Evolutionary conservation across 2,329 filamentous ascomycete species (phyloP), one percentile per base, ranked within the genome.

Genomic region (Exophiala viscosa): DNA sequence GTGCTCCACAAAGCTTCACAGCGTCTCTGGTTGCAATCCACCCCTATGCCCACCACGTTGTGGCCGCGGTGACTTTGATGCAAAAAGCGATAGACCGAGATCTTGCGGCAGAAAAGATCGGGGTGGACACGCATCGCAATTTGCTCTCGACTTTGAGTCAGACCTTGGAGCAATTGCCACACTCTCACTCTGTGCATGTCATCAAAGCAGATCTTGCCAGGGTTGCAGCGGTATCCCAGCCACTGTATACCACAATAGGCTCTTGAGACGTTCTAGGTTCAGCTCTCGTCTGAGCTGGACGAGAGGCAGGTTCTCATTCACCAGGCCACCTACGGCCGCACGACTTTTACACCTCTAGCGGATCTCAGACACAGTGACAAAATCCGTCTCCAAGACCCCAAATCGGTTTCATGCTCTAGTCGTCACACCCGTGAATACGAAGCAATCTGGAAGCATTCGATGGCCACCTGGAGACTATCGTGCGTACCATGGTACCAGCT

Each of bases 41-140:
- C 38, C 66, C 64, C 11, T 66, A 67, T 54, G 64, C 64, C 13
- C 62, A 67, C 47, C 64, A 67, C 43, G 59, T 66, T 2, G 63
- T 67, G 31, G 65, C 64, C 3, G 64, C 54, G 13, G 61, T 67
- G 34, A 63, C 62, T 44, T 57, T 66, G 10, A 51, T 68, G 28
- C 60, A 61, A 41, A 63, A 64, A 32, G 62, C 60, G 0, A 59
- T 68, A 38, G 64, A 64, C 39, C 60, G 64, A 17, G 62, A 66
- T 44, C 60, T 59, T 28, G 53, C 55, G 18, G 54, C 53, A 35
- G 58, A 60, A 18, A 60, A 60, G 28, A 57, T 68, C 17, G 61
- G 60, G 33, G 41, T 58, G 11, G 54, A 54, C 14, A 56, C 62
- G n/a, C 61, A 62, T 41, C 50, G 50, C 15, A 53, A 62, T 43